Evolutionary conservation across 108 stramenopile genomes (phyloP).

Genomic region (Nitzschia palea): DNA sequence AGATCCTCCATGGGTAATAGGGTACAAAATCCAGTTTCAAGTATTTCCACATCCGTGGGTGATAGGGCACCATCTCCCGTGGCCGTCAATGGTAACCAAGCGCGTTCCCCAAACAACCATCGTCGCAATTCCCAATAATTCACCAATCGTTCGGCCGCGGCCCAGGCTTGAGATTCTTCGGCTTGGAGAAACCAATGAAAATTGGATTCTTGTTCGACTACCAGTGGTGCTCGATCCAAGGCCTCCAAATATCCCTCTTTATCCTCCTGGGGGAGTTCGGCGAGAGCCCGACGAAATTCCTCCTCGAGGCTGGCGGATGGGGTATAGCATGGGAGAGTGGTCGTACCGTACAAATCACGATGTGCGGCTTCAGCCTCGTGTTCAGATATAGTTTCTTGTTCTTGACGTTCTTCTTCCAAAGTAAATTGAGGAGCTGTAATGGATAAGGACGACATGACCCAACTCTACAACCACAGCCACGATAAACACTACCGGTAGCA

Average conservation of each 20-base stretch:
- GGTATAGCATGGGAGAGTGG: no score
- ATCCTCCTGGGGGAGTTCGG: not conserved
- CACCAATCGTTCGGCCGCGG: constrained; percentile 5
- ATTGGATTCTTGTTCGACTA: constrained; percentile 21
- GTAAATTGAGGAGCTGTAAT: constrained; percentile 3
- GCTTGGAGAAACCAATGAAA: constrained; percentile 16
- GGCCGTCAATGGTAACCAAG: not conserved
- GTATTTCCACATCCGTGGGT: not conserved
- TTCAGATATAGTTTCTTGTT: not conserved
- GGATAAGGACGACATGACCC: not conserved
- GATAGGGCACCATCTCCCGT: not conserved
- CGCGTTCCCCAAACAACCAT: constrained; percentile 20
- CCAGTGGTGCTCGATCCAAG: constrained; percentile 4
- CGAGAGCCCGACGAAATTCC: not conserved
- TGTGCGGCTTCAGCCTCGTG: not conserved
- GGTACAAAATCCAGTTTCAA: not conserved
- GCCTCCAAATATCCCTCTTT: constrained; percentile 26
- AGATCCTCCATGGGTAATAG: not conserved
- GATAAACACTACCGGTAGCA: no score
- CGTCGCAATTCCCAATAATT: constrained; percentile 24
- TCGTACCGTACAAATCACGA: not conserved
- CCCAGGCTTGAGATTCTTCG: constrained; percentile 16
- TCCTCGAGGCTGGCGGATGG: not conserved
- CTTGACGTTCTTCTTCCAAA: not conserved
- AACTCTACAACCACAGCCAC: no score